Conservation (phyloP, 305 asterid species). For the Euphrasia arctica region DNA sequence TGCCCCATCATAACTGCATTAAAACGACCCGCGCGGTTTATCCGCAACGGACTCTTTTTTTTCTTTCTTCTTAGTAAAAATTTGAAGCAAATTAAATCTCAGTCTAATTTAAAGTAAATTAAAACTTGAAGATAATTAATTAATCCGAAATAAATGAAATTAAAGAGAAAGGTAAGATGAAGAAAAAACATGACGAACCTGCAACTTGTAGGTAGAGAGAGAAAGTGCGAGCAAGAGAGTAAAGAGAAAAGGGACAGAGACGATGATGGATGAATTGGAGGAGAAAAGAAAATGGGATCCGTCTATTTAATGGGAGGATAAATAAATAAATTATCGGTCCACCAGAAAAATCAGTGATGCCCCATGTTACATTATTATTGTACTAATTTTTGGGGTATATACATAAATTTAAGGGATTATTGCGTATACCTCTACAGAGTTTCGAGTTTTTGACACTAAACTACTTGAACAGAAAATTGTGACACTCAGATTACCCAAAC, state of each 20-base stretch:
- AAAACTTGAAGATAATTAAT: background rate
- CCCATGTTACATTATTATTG: no score
- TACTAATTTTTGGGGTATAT: no score
- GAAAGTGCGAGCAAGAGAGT: background rate
- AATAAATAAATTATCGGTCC: constrained; percentile 38
- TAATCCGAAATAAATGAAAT: background rate
- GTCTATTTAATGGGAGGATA: constrained; percentile 13
- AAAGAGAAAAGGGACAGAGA: no score
- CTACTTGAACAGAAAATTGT: no score
- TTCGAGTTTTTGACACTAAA: no score
- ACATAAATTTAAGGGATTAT: no score
- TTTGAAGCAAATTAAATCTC: constrained; percentile 13
- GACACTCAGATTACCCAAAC: no score
- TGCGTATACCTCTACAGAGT: no score
- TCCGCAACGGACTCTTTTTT: background rate
- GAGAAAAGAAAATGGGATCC: constrained; percentile 16
- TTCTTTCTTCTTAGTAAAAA: background rate
- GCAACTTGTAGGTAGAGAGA: background rate
- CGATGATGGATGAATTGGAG: background rate
- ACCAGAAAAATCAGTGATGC: no score
- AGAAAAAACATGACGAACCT: constrained; percentile 22
- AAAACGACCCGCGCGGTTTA: constrained; percentile 17
- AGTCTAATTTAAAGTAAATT: constrained; percentile 9
- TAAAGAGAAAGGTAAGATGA: background rate
- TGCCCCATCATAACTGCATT: constrained; percentile 31